A percentile compares a stretch with the other conserved stretches of the same genome.
phyloP scores from a whole-genome alignment of 2,329 filamentous ascomycete genomes.

The Dothideomycetes sp. region DNA sequence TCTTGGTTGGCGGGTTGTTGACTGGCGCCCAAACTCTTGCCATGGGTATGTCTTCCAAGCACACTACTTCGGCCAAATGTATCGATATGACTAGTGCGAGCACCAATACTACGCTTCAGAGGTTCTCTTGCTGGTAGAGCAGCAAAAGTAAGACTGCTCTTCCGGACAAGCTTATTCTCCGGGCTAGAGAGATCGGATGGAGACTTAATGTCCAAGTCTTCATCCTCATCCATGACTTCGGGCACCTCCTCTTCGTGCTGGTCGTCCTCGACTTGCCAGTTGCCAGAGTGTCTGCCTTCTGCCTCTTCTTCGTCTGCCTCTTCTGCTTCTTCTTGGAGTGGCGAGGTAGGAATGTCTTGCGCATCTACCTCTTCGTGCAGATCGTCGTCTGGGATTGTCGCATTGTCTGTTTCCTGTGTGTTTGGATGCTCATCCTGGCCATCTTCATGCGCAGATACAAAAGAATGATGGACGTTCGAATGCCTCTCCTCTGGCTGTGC shows the following conservation, averaged over 20 bases:
- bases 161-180: conserved; percentile 66
- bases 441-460: conserved; percentile 37
- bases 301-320: background rate
- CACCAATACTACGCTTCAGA: conserved; percentile 73
- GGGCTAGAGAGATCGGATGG: conserved; percentile 64
- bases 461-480: conserved; percentile 25
- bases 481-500: conserved; percentile 3
- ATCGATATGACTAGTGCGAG: conserved; percentile 68
- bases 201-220: conserved; percentile 36
- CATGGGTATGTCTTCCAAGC: conserved; percentile 61
- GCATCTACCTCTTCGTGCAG: conserved; percentile 10
- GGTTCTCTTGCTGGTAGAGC: conserved; percentile 86
- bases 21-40: conserved; percentile 49
- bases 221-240: conserved; percentile 20
- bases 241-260: conserved; percentile 13
- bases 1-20: conserved; percentile 31
- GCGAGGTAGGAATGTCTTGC: conserved; percentile 9
- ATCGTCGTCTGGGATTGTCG: conserved; percentile 13
- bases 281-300: conserved; percentile 15
- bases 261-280: conserved; percentile 8
- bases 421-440: conserved; percentile 17
- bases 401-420: conserved; percentile 23
- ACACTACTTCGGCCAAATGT: conserved; percentile 54
- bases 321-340: conserved; percentile 6
- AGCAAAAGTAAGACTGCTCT: conserved; percentile 92